Evolutionary conservation across 2,329 filamentous ascomycete genomes (phyloP), one percentile per base, ranked within the genome.

Genomic region (Aspergillus chevalieri): DNA sequence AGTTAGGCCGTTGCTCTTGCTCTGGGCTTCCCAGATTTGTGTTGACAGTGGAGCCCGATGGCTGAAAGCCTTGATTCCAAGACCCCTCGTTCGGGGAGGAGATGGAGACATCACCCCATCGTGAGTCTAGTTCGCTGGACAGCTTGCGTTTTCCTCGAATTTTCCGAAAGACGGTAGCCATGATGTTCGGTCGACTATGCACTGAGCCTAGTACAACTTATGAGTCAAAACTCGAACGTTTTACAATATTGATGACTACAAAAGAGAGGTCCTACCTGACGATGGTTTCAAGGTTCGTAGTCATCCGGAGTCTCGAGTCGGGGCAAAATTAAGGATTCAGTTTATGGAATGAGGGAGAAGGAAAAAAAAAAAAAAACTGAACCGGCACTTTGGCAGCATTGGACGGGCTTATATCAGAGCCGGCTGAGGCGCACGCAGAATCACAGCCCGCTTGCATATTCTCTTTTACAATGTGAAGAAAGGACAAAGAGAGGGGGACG

Each of bases 61-160:
- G 47, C 41, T 67, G 64, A 43, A 65, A 64, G 58, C 64, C 66
- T 53, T 70, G 64, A 46, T 64, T 72, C 70, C 70, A 73, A n/a
- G 69, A 71, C 21, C 70, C 69, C 36, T 65, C 58, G 36, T 60
- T 70, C 19, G 70, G 70, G 56, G 65, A 66, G 21, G 65, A 68
- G 53, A 73, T 73, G 14, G 66, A 56, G 34, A 61, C 56, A 55
- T 73, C 70, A 3, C 70, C 70, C 65, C 68, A 73, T 53, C 69
- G 65, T 26, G 66, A 59, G 54, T 72, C 64, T 34, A 72, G 52
- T 28, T 68, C 62, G 1, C 66, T 67, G 3, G 67, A 66, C 6
- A 69, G 53, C 52, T 61, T 62, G 45, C 63, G 64, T 54, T 67
- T 69, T 50, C 57, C 57, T 46, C 65, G 57, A 46, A 69, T 56